Evolutionary conservation across 441 rosid species (phyloP).

Genomic region (Raphanus hybrid): DNA sequence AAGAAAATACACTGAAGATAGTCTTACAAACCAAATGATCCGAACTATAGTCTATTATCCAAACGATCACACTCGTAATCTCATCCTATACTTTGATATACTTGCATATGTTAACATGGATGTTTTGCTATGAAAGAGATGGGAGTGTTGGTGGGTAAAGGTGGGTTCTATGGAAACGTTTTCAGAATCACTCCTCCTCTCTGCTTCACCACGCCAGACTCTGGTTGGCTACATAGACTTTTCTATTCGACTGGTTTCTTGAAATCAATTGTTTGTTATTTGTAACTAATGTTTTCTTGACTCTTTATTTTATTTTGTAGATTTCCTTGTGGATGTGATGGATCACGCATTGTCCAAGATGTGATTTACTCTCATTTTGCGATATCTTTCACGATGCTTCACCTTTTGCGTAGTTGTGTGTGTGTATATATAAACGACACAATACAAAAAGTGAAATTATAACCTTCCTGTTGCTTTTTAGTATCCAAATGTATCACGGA

Average conservation of each 20-base stretch:
- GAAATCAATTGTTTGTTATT: background rate
- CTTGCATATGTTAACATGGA: background rate
- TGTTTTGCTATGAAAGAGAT: conserved; percentile 48
- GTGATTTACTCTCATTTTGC: conserved; percentile 37
- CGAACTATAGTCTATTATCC: no score
- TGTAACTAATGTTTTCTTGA: background rate
- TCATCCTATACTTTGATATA: no score
- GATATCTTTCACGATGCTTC: background rate
- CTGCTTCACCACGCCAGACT: conserved; percentile 86
- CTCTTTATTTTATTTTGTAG: background rate
- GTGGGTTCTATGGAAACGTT: conserved; percentile 86
- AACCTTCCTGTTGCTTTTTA: background rate
- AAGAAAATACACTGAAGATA: conserved; percentile 56
- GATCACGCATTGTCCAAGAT: conserved; percentile 74
- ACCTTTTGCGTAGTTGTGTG: background rate
- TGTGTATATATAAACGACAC: conserved; percentile 16
- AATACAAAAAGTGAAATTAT: background rate
- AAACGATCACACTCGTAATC: no score
- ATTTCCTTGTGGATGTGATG: conserved; percentile 34
- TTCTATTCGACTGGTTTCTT: background rate
- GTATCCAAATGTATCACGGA: background rate
- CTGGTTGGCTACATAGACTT: conserved; percentile 54
- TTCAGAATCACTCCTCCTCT: conserved; percentile 94
- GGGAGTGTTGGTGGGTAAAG: conserved; percentile 89
- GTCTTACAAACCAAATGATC: no score